These are phyloP conservation scores for Rubroboletus satanas DNA, from an alignment of 768 basidiomycete genomes.

Conservation along the genomic window DNA sequence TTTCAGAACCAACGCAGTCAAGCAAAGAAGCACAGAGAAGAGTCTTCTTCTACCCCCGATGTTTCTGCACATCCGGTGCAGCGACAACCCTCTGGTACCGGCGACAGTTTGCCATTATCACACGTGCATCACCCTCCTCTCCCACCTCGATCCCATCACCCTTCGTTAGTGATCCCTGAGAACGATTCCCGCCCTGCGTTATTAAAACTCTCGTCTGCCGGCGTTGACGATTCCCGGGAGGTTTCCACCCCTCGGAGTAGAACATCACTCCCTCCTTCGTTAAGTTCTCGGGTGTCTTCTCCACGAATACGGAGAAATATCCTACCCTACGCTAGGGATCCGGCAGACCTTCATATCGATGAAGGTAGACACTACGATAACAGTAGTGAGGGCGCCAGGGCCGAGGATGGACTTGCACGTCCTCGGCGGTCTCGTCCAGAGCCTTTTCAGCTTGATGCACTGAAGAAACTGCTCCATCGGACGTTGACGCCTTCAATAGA, in stretches of 20 bases:
- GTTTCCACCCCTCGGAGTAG: constrained; percentile 24
- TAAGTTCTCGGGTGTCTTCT: constrained; percentile 26
- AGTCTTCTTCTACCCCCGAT: constrained; percentile 31
- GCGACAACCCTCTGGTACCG: constrained; percentile 15
- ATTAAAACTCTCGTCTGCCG: constrained; percentile 12
- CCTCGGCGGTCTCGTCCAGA: constrained; percentile 75
- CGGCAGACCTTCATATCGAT: constrained; percentile 25
- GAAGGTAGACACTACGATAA: constrained; percentile 24
- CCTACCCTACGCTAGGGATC: constrained; percentile 27
- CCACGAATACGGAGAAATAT: constrained; percentile 28
- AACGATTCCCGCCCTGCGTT: constrained; percentile 14
- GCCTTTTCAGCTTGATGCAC: constrained; percentile 69
- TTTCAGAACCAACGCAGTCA: constrained; percentile 83
- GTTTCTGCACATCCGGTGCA: constrained; percentile 4
- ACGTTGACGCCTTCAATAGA: constrained; percentile 77
- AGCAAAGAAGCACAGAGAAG: constrained; percentile 67
- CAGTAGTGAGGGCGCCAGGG: constrained; percentile 17
- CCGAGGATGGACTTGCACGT: constrained; percentile 41
- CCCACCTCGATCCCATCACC: constrained; percentile 30
- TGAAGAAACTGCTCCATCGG: constrained; percentile 64
- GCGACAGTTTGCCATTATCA: constrained; percentile 7
- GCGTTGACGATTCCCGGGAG: constrained; percentile 18
- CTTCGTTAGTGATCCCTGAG: constrained; percentile 27
- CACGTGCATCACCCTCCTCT: constrained; percentile 12
- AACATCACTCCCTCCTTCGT: constrained; percentile 31